phyloP scores from a whole-genome alignment of 768 basidiomycete genomes.

The Rhodotorula toruloides region DNA sequence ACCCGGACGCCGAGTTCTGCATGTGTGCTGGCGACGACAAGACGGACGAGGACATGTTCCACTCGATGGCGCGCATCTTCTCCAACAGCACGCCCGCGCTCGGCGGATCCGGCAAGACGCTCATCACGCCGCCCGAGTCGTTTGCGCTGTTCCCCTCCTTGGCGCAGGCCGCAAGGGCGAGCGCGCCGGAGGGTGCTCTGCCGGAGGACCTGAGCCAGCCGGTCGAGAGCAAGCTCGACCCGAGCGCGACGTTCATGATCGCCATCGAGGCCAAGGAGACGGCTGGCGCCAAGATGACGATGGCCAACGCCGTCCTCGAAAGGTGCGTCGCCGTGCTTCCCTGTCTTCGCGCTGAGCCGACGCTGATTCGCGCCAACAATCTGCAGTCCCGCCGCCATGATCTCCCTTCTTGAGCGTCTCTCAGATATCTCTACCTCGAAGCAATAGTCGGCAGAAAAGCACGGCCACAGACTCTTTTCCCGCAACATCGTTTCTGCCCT shows the following conservation, averaged over 20 bases:
- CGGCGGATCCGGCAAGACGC: constrained; percentile 55
- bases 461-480: too few relatives aligned
- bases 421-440: constrained; percentile 12
- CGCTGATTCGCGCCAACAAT: background rate
- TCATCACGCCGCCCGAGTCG: constrained; percentile 54
- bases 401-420: constrained; percentile 17
- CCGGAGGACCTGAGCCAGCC: constrained; percentile 24
- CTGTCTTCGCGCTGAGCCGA: too few relatives aligned
- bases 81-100: constrained; percentile 46
- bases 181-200: background rate
- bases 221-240: constrained; percentile 35
- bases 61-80: constrained; percentile 37
- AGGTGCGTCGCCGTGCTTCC: too few relatives aligned
- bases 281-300: constrained; percentile 33
- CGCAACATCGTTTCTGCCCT: too few relatives aligned
- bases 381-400: constrained; percentile 26
- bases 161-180: constrained; percentile 18
- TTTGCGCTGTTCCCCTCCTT: constrained; percentile 40
- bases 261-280: constrained; percentile 37
- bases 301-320: constrained; percentile 38
- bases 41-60: constrained; percentile 81
- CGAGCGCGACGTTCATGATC: constrained; percentile 38
- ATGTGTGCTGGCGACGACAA: constrained; percentile 99
- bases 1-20: constrained; percentile 89
- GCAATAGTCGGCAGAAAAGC: too few relatives aligned